Base-by-base conservation (phyloP, 306 rosid genomes). In the Sphenostylis stenocarpa region DNA sequence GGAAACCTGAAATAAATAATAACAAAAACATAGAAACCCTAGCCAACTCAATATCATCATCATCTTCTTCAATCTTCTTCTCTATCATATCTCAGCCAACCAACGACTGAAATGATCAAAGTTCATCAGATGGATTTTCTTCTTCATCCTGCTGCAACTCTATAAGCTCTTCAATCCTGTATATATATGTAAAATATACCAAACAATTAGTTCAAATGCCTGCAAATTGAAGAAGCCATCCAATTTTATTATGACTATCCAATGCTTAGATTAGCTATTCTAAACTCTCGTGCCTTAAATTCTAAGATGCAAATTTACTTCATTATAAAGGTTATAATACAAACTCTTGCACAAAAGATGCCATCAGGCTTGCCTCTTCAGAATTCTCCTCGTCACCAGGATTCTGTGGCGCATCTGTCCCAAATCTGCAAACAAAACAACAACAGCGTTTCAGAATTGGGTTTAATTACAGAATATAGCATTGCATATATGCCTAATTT, bases 381-480 rank as follows among this genome's bases (percentile, higher is more conserved):
- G 14, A 4, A 80, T 90, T 88, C 75, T 82, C 23, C 58, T 77
- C 81, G 56, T 84, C 76, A 66, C 39, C 84, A 19, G 44, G 70
- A 44, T 13, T 15, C 6, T 0, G 8, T 7, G 19, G 52, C 15
- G 17, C 51, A 14, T 45, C 8, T 45, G 52, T 15, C 19, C 8
- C 16, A 45, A 17, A 45, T 6, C 19, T 45, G 52, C 20, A 45
- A 15, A 45, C 52, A 45, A 45, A 45, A 5, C 15, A 13, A 11
- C 52, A 45, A 0, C 6, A 45, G 4, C 5, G 14, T 21, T 51
- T 57, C 57, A 69, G 65, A 71, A 34, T 63, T 44, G 16, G 43
- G n/a, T 36, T 17, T 67, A 48, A 38, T 29, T 51, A 64, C 43
- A 76, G 33, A 67, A 31, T 41, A 36, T 55, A 36, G 24, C 60